Evolutionary conservation across 306 rosid species (phyloP).

Genomic region (Vicia faba): DNA sequence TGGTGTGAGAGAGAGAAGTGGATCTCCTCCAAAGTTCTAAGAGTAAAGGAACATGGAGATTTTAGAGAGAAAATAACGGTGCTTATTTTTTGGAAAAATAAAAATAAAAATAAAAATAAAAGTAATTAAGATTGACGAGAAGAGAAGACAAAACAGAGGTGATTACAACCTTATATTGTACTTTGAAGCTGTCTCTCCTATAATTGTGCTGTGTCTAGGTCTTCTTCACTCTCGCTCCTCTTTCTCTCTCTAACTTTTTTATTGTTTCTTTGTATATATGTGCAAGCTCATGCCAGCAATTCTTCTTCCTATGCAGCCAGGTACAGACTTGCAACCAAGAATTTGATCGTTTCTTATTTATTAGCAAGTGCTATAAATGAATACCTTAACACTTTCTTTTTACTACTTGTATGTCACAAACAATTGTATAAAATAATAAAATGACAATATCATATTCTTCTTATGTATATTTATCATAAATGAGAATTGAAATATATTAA

Average conservation of each 20-base stretch:
- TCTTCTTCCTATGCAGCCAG: neutral
- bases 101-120: neutral
- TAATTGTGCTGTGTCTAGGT: neutral
- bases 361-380: too few species aligned
- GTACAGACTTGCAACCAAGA: neutral
- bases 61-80: slow-evolving; percentile 45
- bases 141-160: slow-evolving; percentile 31
- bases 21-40: slow-evolving; percentile 47
- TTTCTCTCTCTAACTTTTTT: slow-evolving; percentile 3
- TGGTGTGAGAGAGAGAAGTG: slow-evolving; percentile 2
- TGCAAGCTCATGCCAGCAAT: neutral
- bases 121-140: neutral
- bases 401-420: too few species aligned
- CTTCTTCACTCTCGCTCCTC: neutral
- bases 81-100: neutral
- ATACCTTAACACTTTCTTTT: too few species aligned
- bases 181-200: neutral
- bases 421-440: too few species aligned
- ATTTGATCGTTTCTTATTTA: neutral
- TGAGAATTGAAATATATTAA: too few species aligned
- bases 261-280: neutral
- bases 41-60: slow-evolving; percentile 39
- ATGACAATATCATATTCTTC: too few species aligned
- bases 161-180: slow-evolving; percentile 35
- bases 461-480: too few species aligned